Base-by-base conservation (phyloP, 257 asterid genomes). In the Lycium ferocissimum region DNA sequence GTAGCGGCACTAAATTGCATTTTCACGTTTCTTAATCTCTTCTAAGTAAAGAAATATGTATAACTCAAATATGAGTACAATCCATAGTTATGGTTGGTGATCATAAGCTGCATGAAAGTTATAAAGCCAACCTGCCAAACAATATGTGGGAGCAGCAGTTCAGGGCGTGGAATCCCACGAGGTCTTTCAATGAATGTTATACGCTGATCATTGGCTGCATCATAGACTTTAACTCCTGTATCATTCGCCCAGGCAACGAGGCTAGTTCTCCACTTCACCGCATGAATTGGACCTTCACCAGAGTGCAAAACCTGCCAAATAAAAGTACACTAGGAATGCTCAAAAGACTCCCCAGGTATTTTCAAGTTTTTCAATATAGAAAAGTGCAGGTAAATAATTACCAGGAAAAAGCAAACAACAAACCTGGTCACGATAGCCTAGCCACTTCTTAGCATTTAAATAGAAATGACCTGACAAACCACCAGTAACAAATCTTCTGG, bases 181-280 rank as follows among this genome's bases (percentile, higher is more conserved):
- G 99, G 99, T 88, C 94, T 91, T 90, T 97, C 98, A 61, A 97
- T 95, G 87, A 92, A 97, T 81, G 99, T 93, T 80, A 97, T 89
- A 49, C 98, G 96, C 85, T 92, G 98, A 91, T 95, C 97, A 90
- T 92, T 95, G 90, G 93, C 94, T 87, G 99, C 92, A 92, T 97
- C 99, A 86, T 95, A 97, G 79, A 97, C 99, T 92, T 97, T 95
- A 45, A 95, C 97, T 86, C 99, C 99, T 81, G 97, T 73, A 66
- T 97, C 99, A 88, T 97, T 97, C 83, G 99, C 99, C 99, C 99
- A 97, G 62, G 99, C 99, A 82, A 97, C 89, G 82, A 95, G 98
- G 90, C 87, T 94, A 87, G 86, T 86, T 92, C 98, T 94, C 99
- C 99, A 97, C 89, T 97, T 97, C 79, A 97, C 93, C 0, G 94